Evolutionary conservation across 192 early-diverging fungal genomes (phyloP).

Genomic region (Gonapodya sp.): DNA sequence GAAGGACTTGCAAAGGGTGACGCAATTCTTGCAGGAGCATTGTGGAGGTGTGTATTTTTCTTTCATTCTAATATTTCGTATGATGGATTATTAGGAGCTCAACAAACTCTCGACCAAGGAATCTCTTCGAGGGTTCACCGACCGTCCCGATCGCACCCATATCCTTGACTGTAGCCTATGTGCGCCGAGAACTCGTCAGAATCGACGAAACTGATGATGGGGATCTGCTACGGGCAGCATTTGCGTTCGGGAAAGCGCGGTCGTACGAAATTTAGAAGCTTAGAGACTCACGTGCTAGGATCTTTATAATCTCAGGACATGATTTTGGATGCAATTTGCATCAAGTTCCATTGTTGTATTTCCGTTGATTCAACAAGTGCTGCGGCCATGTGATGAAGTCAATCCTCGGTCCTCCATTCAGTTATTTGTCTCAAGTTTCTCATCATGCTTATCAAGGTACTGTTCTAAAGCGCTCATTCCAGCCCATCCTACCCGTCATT

Average conservation of each 20-base stretch:
- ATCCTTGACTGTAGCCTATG: background rate
- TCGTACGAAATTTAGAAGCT: background rate
- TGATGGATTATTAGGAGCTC: too few relatives aligned
- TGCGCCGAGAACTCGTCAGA: background rate
- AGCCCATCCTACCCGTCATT: background rate
- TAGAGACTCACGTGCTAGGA: too few relatives aligned
- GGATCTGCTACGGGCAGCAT: background rate
- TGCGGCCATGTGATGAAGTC: too few relatives aligned
- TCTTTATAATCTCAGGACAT: too few relatives aligned
- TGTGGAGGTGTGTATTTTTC: conserved; percentile 49
- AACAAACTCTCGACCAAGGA: background rate
- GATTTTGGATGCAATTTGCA: too few relatives aligned
- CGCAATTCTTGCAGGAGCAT: conserved; percentile 75
- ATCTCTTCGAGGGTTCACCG: background rate
- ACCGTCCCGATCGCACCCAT: background rate
- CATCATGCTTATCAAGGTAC: background rate
- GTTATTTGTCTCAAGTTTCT: too few relatives aligned
- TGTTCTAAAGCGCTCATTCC: too few relatives aligned
- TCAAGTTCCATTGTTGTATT: too few relatives aligned
- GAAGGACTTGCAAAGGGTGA: conserved; percentile 81
- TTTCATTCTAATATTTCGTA: background rate
- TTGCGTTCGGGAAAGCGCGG: background rate
- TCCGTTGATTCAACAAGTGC: too few relatives aligned
- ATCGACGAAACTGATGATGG: background rate
- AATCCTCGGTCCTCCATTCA: too few relatives aligned